Evolutionary conservation across 2,329 filamentous ascomycete species (phyloP).

Genomic region (Westerdykella ornata): DNA sequence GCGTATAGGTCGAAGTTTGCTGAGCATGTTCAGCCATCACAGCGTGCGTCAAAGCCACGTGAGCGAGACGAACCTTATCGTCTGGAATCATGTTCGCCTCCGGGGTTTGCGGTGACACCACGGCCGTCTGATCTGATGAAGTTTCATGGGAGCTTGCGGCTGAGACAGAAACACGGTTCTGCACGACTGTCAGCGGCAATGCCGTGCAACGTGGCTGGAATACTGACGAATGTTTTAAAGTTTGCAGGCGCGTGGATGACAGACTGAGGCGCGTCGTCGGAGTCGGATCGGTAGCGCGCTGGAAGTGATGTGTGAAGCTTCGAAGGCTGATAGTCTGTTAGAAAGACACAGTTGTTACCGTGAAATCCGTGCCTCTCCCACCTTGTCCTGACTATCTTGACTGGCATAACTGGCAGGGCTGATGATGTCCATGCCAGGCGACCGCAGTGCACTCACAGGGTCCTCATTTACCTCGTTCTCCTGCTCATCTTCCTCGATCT

Average conservation of each 20-base stretch:
- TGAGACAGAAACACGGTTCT: constrained; percentile 28
- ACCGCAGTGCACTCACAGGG: constrained; percentile 36
- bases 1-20: constrained; percentile 50
- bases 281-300: constrained; percentile 44
- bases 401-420: constrained; percentile 22
- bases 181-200: constrained; percentile 24
- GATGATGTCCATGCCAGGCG: constrained; percentile 30
- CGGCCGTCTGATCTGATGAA: constrained; percentile 31
- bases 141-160: constrained; percentile 26
- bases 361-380: constrained; percentile 5
- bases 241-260: constrained; percentile 86
- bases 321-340: constrained; percentile 29
- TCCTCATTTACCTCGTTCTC: constrained; percentile 44
- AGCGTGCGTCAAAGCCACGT: constrained; percentile 15
- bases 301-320: constrained; percentile 44
- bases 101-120: constrained; percentile 34
- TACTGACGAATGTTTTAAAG: constrained; percentile 67
- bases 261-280: constrained; percentile 73
- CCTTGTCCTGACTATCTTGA: constrained; percentile 27
- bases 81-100: constrained; percentile 35
- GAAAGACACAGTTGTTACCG: no score
- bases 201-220: constrained; percentile 18
- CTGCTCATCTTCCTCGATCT: constrained; percentile 71
- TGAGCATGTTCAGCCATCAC: constrained; percentile 25
- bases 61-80: constrained; percentile 30